Conservation (phyloP, 2,329 filamentous ascomycete genomes). For the Lecanosticta acicola region DNA sequence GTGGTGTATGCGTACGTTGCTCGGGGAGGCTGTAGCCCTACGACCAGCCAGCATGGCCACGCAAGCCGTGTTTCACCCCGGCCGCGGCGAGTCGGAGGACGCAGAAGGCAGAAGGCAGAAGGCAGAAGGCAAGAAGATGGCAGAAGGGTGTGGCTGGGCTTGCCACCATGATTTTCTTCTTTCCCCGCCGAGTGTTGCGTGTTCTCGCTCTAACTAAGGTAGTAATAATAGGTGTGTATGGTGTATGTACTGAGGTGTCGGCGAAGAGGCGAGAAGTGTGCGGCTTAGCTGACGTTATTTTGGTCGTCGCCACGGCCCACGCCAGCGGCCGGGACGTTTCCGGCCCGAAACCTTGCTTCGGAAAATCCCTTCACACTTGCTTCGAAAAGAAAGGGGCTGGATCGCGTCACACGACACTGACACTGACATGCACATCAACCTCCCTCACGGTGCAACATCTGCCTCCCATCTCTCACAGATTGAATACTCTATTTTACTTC, state of each 20-base stretch:
- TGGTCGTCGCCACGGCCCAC: not conserved
- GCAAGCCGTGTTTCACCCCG: constrained; percentile 9
- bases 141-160: not conserved
- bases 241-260: too few relatives aligned
- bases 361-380: too few relatives aligned
- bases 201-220: not conserved
- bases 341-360: too few relatives aligned
- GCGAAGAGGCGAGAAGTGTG: not conserved
- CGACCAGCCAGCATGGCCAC: constrained; percentile 2
- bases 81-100: not conserved
- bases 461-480: too few relatives aligned
- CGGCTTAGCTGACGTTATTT: not conserved
- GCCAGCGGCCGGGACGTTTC: not conserved
- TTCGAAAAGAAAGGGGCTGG: too few relatives aligned
- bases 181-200: not conserved
- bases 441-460: too few relatives aligned
- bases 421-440: too few relatives aligned
- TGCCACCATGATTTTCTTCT: not conserved
- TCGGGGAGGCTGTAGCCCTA: constrained; percentile 1
- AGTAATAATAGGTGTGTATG: not conserved
- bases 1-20: constrained; percentile 5
- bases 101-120: not conserved
- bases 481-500: too few relatives aligned
- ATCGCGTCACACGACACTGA: too few relatives aligned
- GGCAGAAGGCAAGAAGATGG: not conserved